These are phyloP conservation scores for Golubevia sp. DNA, from an alignment of 1,284 basidiomycete species.

Conservation along the genomic window DNA sequence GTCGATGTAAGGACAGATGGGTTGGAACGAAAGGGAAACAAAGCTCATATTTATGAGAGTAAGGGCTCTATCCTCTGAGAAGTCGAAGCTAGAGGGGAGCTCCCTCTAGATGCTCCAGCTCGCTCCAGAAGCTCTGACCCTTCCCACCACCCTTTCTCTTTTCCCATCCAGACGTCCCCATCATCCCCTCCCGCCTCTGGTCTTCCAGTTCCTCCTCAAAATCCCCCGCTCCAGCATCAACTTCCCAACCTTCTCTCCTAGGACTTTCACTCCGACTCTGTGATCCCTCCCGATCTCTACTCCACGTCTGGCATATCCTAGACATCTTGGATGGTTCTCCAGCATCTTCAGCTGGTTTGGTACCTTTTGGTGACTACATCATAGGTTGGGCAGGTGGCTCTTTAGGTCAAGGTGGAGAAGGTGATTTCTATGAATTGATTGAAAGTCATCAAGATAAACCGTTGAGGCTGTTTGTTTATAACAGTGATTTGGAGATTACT, in stretches of 20 bases:
- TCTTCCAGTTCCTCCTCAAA: slow-evolving; percentile 39
- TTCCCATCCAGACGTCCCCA: slow-evolving; percentile 70
- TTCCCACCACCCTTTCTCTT: neutral
- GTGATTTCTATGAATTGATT: slow-evolving; percentile 94
- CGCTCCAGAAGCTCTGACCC: neutral
- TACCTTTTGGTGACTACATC: slow-evolving; percentile 86
- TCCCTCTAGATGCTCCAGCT: neutral
- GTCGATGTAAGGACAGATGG: too few species aligned
- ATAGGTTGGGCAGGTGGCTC: slow-evolving; percentile 94
- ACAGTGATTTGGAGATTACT: slow-evolving; percentile 82
- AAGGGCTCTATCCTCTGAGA: too few species aligned
- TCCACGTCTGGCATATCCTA: slow-evolving; percentile 85
- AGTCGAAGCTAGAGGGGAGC: too few species aligned
- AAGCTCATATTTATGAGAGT: too few species aligned
- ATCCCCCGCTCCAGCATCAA: slow-evolving; percentile 13
- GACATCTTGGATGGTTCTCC: slow-evolving; percentile 95
- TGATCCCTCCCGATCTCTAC: slow-evolving; percentile 41
- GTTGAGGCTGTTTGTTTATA: slow-evolving; percentile 91
- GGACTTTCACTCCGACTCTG: slow-evolving; percentile 91
- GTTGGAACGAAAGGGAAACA: neutral
- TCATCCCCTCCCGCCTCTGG: slow-evolving; percentile 85
- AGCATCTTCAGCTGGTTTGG: slow-evolving; percentile 77
- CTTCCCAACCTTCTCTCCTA: slow-evolving; percentile 72
- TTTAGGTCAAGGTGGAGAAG: slow-evolving; percentile 76
- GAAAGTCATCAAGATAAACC: slow-evolving; percentile 93